phyloP scores from a whole-genome alignment of 345 rosid genomes.

The Fremontodendron californicum region DNA sequence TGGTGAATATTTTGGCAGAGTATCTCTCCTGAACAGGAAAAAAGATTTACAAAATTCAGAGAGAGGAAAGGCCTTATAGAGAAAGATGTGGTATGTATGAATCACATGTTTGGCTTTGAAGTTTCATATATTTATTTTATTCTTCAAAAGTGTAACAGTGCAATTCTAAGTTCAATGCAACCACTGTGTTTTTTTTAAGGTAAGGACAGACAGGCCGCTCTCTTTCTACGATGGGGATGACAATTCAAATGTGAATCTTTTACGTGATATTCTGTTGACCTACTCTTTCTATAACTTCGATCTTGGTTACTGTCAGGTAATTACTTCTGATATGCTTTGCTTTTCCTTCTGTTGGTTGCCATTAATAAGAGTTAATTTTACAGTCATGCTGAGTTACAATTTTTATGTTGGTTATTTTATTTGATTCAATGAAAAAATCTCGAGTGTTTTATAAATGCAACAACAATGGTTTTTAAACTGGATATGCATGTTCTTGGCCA shows the following conservation, averaged over 20 bases:
- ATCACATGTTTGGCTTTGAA: conserved; percentile 3
- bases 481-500: not conserved
- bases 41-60: conserved; percentile 86
- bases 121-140: not conserved
- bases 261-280: conserved; percentile 82
- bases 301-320: conserved; percentile 99
- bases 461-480: not conserved
- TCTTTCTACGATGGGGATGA: conserved; percentile 86
- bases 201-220: conserved; percentile 86
- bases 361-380: not conserved
- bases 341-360: not conserved
- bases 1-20: conserved; percentile 49
- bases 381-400: not conserved
- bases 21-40: conserved; percentile 87
- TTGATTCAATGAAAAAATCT: not conserved
- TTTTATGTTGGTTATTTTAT: not conserved
- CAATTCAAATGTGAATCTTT: conserved; percentile 70
- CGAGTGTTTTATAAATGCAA: not conserved
- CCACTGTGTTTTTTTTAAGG: conserved; percentile 41
- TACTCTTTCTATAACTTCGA: conserved; percentile 96
- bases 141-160: not conserved
- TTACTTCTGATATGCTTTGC: conserved; percentile 3
- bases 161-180: conserved; percentile 3
- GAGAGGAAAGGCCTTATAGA: conserved; percentile 90
- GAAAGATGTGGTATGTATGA: conserved; percentile 85